Conservation (phyloP, 192 early-diverging fungal genomes). For the Bifiguratus adelaidae region DNA sequence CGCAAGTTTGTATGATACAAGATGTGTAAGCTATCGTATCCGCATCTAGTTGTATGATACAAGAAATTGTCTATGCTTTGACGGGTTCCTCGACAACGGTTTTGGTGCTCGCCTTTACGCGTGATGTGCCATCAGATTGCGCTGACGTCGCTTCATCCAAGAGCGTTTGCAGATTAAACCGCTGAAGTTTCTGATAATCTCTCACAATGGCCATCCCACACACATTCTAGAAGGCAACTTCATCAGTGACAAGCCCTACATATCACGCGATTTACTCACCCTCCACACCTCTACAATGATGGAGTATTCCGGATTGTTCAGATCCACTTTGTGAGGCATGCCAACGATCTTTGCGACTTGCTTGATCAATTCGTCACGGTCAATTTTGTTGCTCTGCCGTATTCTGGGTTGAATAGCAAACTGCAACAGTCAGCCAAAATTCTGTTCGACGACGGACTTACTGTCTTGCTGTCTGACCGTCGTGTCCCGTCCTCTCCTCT, state of each 20-base stretch:
- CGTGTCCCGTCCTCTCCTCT: constrained; percentile 4
- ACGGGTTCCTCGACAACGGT: no score
- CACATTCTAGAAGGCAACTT: constrained; percentile 23
- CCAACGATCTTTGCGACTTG: constrained; percentile 36
- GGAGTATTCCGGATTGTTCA: constrained; percentile 34
- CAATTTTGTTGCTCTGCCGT: constrained; percentile 43
- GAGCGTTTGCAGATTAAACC: constrained; percentile 45
- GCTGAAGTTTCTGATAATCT: constrained; percentile 40
- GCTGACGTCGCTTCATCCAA: no score
- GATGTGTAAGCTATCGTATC: no score
- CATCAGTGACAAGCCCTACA: background rate
- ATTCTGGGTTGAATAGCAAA: constrained; percentile 44
- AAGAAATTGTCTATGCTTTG: no score
- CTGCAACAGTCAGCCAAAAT: constrained; percentile 15
- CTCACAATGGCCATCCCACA: constrained; percentile 45
- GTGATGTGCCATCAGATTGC: no score
- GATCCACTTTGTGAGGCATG: constrained; percentile 35
- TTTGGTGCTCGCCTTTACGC: no score
- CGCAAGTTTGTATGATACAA: no score
- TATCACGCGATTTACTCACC: constrained; percentile 12
- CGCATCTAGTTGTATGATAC: no score
- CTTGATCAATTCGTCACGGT: constrained; percentile 32
- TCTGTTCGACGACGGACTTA: no score
- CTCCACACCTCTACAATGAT: constrained; percentile 50
- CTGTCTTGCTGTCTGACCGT: background rate